A percentile compares a stretch with the other conserved stretches of the same genome.
These are phyloP conservation scores for Tylopilus subfusipes DNA, from an alignment of 768 basidiomycete genomes.

Conservation along the genomic window DNA sequence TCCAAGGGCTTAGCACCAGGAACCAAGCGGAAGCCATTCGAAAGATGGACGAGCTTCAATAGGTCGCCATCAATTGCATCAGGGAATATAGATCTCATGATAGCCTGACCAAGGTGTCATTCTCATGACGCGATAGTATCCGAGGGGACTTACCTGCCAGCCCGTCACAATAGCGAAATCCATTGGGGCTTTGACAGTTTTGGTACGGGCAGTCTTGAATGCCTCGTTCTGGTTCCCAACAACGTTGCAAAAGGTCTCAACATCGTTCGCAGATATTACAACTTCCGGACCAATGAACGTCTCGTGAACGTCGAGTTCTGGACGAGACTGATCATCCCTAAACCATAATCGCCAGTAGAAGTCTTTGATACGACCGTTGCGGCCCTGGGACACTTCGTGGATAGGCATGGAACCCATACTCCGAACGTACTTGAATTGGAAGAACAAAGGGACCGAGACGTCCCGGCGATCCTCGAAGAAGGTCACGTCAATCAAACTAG, in stretches of 20 bases:
- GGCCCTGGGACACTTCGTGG: conserved; percentile 79
- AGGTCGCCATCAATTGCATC: conserved; percentile 87
- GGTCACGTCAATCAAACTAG: conserved; percentile 62
- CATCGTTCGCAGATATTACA: conserved; percentile 65
- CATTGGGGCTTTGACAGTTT: conserved; percentile 84
- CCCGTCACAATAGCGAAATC: conserved; percentile 98
- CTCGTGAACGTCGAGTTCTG: conserved; percentile 75
- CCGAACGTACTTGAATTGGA: conserved; percentile 85
- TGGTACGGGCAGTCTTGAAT: conserved; percentile 76
- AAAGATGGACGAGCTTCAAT: conserved; percentile 93
- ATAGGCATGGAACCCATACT: conserved; percentile 88
- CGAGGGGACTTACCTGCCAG: conserved; percentile 74
- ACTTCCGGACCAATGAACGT: conserved; percentile 87
- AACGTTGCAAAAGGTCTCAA: conserved; percentile 89
- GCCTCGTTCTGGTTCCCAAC: conserved; percentile 90
- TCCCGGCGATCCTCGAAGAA: conserved; percentile 82
- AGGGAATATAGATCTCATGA: conserved; percentile 99
- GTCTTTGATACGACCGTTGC: conserved; percentile 89
- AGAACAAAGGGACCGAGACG: conserved; percentile 70
- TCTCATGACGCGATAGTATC: background rate
- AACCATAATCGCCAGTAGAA: conserved; percentile 99
- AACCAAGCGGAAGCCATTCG: conserved; percentile 92
- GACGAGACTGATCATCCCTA: conserved; percentile 76
- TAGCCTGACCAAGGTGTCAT: conserved; percentile 57
- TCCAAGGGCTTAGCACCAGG: conserved; percentile 71